A percentile compares a stretch with the other conserved stretches of the same genome.
These are phyloP conservation scores for Zancudomyces culisetae DNA, from an alignment of 371 early-diverging fungal species.

Conservation along the genomic window DNA sequence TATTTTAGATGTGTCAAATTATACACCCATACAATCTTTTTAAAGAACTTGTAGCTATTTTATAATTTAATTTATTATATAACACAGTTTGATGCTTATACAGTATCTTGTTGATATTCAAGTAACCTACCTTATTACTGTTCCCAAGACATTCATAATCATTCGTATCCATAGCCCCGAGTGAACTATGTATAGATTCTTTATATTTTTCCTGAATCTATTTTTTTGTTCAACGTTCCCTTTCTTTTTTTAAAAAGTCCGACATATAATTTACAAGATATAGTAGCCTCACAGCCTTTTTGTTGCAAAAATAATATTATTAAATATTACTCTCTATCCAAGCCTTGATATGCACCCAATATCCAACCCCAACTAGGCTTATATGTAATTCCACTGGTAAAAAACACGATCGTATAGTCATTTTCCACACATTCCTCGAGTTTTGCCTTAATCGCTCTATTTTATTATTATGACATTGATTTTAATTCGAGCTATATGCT, in stretches of 20 bases:
- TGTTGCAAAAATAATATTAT: too few relatives aligned
- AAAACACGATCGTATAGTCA: conserved; percentile 68
- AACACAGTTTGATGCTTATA: too few relatives aligned
- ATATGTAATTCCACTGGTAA: conserved; percentile 58
- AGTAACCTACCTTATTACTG: conserved; percentile 38
- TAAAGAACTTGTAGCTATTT: conserved; percentile 62
- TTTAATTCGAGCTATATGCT: conserved; percentile 28
- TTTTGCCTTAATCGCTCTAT: conserved; percentile 6
- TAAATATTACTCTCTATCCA: conserved; percentile 31
- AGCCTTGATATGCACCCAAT: conserved; percentile 53
- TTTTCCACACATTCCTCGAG: conserved; percentile 46
- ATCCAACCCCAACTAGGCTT: conserved; percentile 73
- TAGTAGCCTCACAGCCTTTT: too few relatives aligned
- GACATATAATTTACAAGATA: too few relatives aligned
- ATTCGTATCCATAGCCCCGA: conserved; percentile 47
- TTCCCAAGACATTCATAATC: conserved; percentile 44
- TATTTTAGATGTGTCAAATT: conserved; percentile 34
- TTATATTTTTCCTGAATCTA: conserved; percentile 84
- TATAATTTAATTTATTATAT: too few relatives aligned
- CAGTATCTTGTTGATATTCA: too few relatives aligned
- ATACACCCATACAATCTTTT: conserved; percentile 53
- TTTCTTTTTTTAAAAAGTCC: too few relatives aligned
- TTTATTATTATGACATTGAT: conserved; percentile 24
- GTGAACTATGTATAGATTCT: conserved; percentile 75
- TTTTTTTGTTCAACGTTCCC: too few relatives aligned